phyloP scores from a whole-genome alignment of 805 yeast genomes.

The Metschnikowia bowlesiae region DNA sequence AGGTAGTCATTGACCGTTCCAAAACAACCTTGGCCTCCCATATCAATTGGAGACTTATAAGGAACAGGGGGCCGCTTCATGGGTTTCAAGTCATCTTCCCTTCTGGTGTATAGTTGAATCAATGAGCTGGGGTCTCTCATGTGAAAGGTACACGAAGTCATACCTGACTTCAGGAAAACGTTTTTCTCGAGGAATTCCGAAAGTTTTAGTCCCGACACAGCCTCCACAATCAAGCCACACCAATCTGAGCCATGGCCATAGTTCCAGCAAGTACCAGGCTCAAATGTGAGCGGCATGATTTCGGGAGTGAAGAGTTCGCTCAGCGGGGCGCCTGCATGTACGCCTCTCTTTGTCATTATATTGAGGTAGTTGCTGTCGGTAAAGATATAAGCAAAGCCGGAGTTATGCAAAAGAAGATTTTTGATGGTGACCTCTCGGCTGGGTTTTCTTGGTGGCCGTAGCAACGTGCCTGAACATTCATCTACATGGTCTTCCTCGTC shows the following conservation, averaged over 20 bases:
- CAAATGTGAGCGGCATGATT: constrained; percentile 22
- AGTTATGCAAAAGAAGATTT: constrained; percentile 15
- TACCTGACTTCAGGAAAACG: constrained; percentile 33
- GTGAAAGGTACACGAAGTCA: constrained; percentile 21
- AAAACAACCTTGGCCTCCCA: constrained; percentile 44
- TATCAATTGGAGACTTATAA: constrained; percentile 24
- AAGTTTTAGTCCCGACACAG: constrained; percentile 27
- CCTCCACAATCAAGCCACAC: constrained; percentile 35
- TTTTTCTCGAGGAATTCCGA: constrained; percentile 28
- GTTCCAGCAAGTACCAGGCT: constrained; percentile 36
- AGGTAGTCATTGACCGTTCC: constrained; percentile 36
- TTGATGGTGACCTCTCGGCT: constrained; percentile 13
- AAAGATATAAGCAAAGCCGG: constrained; percentile 34
- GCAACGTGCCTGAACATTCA: constrained; percentile 12
- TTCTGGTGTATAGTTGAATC: constrained; percentile 7
- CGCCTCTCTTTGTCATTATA: constrained; percentile 19
- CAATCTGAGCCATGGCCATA: constrained; percentile 39
- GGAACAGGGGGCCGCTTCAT: constrained; percentile 9
- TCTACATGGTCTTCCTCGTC: constrained; percentile 12
- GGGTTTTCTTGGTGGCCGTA: constrained; percentile 6
- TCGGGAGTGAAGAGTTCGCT: constrained; percentile 22
- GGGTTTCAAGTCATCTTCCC: constrained; percentile 2
- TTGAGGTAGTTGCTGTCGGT: constrained; percentile 25
- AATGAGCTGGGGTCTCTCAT: constrained; percentile 4
- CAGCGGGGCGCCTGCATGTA: constrained; percentile 21